Percentiles rank a stretch among this genome's conserved stretches.
These are phyloP conservation scores for Magnaporthales sp. DNA, from an alignment of 2,329 filamentous ascomycete species.

Conservation along the genomic window DNA sequence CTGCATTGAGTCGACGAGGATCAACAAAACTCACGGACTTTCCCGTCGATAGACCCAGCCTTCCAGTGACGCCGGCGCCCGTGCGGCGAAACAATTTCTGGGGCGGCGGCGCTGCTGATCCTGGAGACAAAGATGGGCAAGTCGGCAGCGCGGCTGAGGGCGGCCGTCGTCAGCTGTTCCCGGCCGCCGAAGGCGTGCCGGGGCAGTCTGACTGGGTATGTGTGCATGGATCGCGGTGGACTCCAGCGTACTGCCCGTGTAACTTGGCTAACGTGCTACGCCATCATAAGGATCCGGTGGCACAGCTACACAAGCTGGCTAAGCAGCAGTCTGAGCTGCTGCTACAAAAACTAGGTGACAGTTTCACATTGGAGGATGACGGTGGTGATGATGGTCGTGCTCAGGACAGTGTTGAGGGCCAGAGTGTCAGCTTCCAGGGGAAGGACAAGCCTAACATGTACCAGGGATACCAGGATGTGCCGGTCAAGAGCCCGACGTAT, in stretches of 20 bases:
- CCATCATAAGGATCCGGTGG: slow-evolving; percentile 56
- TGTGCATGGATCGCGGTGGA: slow-evolving; percentile 47
- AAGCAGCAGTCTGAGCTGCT: slow-evolving; percentile 56
- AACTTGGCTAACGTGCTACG: slow-evolving; percentile 44
- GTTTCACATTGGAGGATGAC: slow-evolving; percentile 11
- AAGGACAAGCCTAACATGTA: slow-evolving; percentile 22
- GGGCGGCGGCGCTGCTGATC: slow-evolving; percentile 36
- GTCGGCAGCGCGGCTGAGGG: slow-evolving; percentile 13
- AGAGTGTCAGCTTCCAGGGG: slow-evolving; percentile 15
- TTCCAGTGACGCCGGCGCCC: slow-evolving; percentile 85
- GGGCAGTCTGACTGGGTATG: slow-evolving; percentile 91
- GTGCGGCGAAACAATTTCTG: slow-evolving; percentile 61
- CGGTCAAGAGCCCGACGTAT: slow-evolving; percentile 29
- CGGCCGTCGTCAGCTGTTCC: slow-evolving; percentile 42
- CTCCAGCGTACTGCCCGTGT: slow-evolving; percentile 43
- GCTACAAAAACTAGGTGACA: slow-evolving; percentile 39
- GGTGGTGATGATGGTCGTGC: slow-evolving; percentile 11
- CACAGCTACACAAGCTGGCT: slow-evolving; percentile 61
- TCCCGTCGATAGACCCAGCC: slow-evolving; percentile 72
- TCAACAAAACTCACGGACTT: slow-evolving; percentile 75
- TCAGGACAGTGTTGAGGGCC: too few relatives aligned
- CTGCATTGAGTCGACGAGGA: slow-evolving; percentile 19
- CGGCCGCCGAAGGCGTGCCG: slow-evolving; percentile 74
- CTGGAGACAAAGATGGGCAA: neutral
- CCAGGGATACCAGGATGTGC: slow-evolving; percentile 39